These are phyloP conservation scores for Phytophthora aleatoria DNA, from an alignment of 352 stramenopile genomes.

Conservation along the genomic window DNA sequence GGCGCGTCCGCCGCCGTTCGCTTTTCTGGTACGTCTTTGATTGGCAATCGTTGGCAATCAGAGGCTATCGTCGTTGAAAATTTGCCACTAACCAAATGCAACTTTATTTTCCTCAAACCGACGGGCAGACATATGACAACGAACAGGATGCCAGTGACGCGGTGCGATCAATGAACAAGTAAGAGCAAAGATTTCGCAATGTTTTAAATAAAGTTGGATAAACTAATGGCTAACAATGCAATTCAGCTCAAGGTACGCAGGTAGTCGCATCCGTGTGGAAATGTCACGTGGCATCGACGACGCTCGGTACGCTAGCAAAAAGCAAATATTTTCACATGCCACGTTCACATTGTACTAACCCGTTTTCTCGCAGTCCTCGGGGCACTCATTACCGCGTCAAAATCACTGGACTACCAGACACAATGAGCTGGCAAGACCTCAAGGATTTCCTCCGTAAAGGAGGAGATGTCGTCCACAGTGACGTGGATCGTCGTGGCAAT, in stretches of 20 bases:
- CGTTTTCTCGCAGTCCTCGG: slow-evolving; percentile 29
- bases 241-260: slow-evolving; percentile 35
- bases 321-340: slow-evolving; percentile 1
- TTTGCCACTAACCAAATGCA: not conserved
- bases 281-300: slow-evolving; percentile 45
- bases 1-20: slow-evolving; percentile 47
- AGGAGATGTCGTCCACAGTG: slow-evolving; percentile 65
- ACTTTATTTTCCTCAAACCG: slow-evolving; percentile 5
- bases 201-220: not conserved
- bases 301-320: slow-evolving; percentile 12
- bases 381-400: slow-evolving; percentile 62
- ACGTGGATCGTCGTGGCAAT: slow-evolving; percentile 71
- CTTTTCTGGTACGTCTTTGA: slow-evolving; percentile 57
- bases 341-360: slow-evolving; percentile 1
- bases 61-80: no score
- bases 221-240: not conserved
- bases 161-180: slow-evolving; percentile 66
- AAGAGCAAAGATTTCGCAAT: not conserved
- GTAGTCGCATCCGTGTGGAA: slow-evolving; percentile 55
- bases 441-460: slow-evolving; percentile 67
- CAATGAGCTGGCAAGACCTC: slow-evolving; percentile 65
- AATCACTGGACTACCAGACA: slow-evolving; percentile 46
- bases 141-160: slow-evolving; percentile 60
- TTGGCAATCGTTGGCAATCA: not conserved
- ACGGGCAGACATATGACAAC: slow-evolving; percentile 59